Evolutionary conservation across 2,329 filamentous ascomycete genomes (phyloP).

Genomic region (Ascochyta pisi): DNA sequence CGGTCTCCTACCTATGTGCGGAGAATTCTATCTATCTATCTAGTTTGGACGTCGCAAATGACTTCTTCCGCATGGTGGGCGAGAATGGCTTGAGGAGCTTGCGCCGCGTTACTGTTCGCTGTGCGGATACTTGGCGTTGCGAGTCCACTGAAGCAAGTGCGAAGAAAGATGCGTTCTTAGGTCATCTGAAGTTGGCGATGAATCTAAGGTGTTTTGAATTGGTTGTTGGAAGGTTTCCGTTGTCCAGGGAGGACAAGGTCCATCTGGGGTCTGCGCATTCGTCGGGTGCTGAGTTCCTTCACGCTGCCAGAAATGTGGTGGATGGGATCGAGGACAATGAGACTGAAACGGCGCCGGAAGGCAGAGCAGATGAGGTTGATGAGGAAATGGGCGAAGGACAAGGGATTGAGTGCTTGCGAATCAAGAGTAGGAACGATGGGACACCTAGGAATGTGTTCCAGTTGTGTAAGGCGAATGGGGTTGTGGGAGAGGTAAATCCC

Average conservation of each 20-base stretch:
- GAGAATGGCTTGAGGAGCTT: neutral
- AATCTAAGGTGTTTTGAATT: neutral
- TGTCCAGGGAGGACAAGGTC: neutral
- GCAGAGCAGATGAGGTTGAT: neutral
- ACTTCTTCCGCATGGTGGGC: slow-evolving; percentile 1
- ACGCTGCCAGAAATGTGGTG: neutral
- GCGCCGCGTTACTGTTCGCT: neutral
- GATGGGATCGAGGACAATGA: neutral
- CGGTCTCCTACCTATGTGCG: slow-evolving; percentile 18
- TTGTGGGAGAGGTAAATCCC: neutral
- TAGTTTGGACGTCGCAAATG: neutral
- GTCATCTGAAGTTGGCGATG: neutral
- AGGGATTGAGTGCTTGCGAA: neutral
- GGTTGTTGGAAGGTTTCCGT: neutral
- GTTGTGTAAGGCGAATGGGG: neutral
- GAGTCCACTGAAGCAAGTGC: no score
- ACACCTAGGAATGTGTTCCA: neutral
- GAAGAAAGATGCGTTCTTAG: neutral
- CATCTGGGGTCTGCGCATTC: neutral
- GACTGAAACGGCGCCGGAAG: neutral
- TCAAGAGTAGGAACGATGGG: neutral
- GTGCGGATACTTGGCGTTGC: neutral
- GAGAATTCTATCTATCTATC: slow-evolving; percentile 11
- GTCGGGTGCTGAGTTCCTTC: neutral
- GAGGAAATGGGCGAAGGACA: neutral